Percentiles rank a stretch among this genome's conserved stretches.
Evolutionary conservation across 345 rosid species (phyloP).

Genomic region (Acer yangbiense): DNA sequence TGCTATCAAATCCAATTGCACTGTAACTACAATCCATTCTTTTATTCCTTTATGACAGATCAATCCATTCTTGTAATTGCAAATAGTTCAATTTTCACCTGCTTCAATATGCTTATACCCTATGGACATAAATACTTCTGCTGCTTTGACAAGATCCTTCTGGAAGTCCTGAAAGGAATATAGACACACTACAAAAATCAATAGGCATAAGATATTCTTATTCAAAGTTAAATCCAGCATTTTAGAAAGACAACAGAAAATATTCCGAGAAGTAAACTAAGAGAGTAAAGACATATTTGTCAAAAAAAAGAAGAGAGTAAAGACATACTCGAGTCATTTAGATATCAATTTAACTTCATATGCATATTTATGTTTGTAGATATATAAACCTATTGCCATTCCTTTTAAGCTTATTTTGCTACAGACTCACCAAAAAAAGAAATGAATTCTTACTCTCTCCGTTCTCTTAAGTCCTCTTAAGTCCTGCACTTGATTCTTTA

Average conservation of each 20-base stretch:
- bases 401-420: background rate
- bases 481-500: background rate
- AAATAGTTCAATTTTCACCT: conserved; percentile 46
- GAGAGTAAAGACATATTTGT: background rate
- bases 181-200: conserved; percentile 12
- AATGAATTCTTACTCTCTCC: background rate
- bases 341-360: background rate
- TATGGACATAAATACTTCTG: conserved; percentile 70
- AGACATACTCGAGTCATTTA: background rate
- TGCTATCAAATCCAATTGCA: background rate
- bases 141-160: conserved; percentile 77
- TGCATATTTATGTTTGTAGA: background rate
- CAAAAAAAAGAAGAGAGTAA: too few species aligned
- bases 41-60: background rate
- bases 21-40: background rate
- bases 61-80: conserved; percentile 1
- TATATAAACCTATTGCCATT: background rate
- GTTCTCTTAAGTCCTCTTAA: background rate
- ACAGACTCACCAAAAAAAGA: background rate
- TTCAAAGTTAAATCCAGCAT: background rate
- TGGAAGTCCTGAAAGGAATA: conserved; percentile 75
- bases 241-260: conserved; percentile 6
- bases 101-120: conserved; percentile 86
- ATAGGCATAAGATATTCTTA: conserved; percentile 11
- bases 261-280: background rate